phyloP scores from a whole-genome alignment of 2,329 filamentous ascomycete species.

The Hymenoscyphus fructigenus region DNA sequence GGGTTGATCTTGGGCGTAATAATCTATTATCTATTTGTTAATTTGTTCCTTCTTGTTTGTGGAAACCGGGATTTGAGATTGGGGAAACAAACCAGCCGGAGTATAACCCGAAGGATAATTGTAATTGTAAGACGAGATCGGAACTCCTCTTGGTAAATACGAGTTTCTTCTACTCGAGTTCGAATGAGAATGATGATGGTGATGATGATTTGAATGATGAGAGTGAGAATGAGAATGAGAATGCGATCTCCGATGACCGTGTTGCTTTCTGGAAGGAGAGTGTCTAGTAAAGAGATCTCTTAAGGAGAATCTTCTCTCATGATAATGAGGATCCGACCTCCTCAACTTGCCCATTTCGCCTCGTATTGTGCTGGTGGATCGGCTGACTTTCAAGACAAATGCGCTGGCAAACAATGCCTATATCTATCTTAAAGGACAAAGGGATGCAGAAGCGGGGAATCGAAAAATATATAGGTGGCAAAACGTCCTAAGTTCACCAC shows the following conservation, averaged over 20 bases:
- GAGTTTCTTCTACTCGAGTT: slow-evolving; percentile 1
- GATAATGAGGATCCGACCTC: slow-evolving; percentile 1
- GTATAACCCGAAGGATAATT: neutral
- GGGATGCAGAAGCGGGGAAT: neutral
- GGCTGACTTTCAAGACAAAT: neutral
- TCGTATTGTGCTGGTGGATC: neutral
- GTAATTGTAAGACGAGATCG: slow-evolving; percentile 4
- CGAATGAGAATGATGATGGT: neutral
- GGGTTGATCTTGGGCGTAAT: neutral
- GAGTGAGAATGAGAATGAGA: neutral
- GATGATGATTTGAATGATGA: neutral
- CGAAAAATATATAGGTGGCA: neutral
- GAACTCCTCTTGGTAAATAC: neutral
- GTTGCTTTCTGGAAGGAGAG: slow-evolving; percentile 8
- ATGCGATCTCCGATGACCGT: slow-evolving; percentile 6
- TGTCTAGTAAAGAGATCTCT: slow-evolving; percentile 6
- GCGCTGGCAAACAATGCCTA: neutral
- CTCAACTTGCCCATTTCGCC: neutral
- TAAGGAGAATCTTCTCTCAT: slow-evolving; percentile 5
- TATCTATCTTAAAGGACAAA: neutral
- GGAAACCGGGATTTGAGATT: neutral
- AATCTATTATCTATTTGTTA: neutral
- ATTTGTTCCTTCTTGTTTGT: neutral
- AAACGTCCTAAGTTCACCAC: neutral
- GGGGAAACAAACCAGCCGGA: neutral